Evolutionary conservation across 768 basidiomycete genomes (phyloP), one percentile per base, ranked within the genome.

Genomic region (Tricholomella constricta): DNA sequence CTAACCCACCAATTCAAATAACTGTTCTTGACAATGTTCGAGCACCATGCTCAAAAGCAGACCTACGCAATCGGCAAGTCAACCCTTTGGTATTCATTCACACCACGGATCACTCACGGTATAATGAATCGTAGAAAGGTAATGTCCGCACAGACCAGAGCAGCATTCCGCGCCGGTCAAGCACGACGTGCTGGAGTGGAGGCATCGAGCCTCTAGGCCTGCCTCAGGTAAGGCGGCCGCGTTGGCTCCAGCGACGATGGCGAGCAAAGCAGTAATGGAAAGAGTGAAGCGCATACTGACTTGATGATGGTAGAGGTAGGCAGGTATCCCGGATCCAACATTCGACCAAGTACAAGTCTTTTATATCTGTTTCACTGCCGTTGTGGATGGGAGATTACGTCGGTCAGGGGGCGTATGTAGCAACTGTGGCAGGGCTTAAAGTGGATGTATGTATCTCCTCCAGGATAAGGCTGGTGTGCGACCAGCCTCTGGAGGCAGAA

Each of bases 251-350:
- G 38, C 31, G 11, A 32, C 26, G 48, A 41, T n/a, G 27, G 48
- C 48, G 25, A 50, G 38, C 14, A 50, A 50, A 50, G 48, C 38
- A 14, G 17, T 11, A 17, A 14, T 31, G 31, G 17, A 32, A 38
- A 50, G n/a, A 20, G 25, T 50, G 38, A 50, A 50, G 38, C 48
- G 48, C 48, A 50, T 50, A 11, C 42, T 50, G 6, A 11, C 11
- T 29, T 29, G 6, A 29, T 29, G 4, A 14, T 42, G 12, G 7
- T 5, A 25, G 23, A 25, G 27, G 8, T 22, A 20, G 27, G n/a
- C 8, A n/a, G 10, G 27, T 45, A 17, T 20, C 44, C 31, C 17
- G 27, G 27, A 31, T 34, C 9, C 17, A 11, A 45, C 14, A 29
- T 12, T 26, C 15, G 17, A 15, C 4, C 17, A 15, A 4, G 15